These are phyloP conservation scores for Arachis monticola DNA, from an alignment of 331 rosid species.

Conservation along the genomic window DNA sequence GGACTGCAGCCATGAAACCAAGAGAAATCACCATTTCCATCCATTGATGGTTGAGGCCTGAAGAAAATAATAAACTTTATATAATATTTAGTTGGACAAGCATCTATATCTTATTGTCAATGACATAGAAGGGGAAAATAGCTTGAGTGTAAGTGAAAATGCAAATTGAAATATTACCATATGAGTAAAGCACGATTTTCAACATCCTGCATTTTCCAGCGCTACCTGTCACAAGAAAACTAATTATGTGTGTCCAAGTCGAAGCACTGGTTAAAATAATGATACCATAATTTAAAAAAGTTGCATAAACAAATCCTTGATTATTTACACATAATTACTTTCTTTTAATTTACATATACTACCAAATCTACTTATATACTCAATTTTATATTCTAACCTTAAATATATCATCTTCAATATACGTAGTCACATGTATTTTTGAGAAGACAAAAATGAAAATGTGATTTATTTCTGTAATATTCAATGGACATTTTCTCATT, in stretches of 20 bases:
- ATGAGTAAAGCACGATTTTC: conserved; percentile 60
- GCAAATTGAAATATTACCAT: conserved; percentile 45
- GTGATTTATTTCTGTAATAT: too few species aligned
- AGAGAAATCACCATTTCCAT: conserved; percentile 58
- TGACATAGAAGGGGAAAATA: not conserved
- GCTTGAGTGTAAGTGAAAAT: not conserved
- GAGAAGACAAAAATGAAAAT: too few species aligned
- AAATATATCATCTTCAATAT: not conserved
- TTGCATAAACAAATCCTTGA: too few species aligned
- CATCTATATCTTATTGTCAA: not conserved
- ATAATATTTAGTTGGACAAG: conserved; percentile 19
- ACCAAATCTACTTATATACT: not conserved
- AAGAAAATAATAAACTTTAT: not conserved
- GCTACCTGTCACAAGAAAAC: conserved; percentile 59
- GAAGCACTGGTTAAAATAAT: too few species aligned
- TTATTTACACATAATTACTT: too few species aligned
- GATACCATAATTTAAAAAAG: too few species aligned
- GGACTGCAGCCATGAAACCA: conserved; percentile 48
- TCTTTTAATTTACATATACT: not conserved
- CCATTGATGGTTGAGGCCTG: conserved; percentile 46
- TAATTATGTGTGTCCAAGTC: conserved; percentile 53
- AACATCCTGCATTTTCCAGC: conserved; percentile 58
- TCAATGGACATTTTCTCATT: too few species aligned
- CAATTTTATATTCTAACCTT: not conserved
- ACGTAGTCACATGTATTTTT: not conserved